These are phyloP conservation scores for Podospora pseudoanserina DNA, from an alignment of 495 filamentous ascomycete species.

Conservation along the genomic window DNA sequence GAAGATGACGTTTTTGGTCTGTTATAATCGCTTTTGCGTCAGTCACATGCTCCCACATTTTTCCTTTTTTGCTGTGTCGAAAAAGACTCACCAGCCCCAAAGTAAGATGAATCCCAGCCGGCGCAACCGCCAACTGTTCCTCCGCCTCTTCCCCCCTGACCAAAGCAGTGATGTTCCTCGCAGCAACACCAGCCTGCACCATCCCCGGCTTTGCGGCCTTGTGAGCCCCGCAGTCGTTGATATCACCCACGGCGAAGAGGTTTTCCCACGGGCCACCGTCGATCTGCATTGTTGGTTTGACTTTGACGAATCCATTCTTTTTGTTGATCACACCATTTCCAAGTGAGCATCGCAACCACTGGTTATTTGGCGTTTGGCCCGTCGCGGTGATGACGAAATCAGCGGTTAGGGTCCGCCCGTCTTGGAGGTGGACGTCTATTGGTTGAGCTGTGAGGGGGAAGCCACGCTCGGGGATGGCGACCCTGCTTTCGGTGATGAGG, in stretches of 20 bases:
- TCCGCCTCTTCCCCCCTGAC: slow-evolving; percentile 31
- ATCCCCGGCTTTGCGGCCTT: slow-evolving; percentile 53
- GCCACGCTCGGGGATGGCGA: slow-evolving; percentile 23
- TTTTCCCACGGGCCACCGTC: slow-evolving; percentile 26
- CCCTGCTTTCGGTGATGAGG: slow-evolving; percentile 16
- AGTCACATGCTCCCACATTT: too few species aligned
- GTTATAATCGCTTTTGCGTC: not conserved
- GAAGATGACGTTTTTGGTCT: slow-evolving; percentile 51
- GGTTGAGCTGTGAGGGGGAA: slow-evolving; percentile 25
- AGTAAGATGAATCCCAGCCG: slow-evolving; percentile 48
- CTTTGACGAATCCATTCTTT: slow-evolving; percentile 47
- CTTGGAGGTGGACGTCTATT: slow-evolving; percentile 13
- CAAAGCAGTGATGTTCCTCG: slow-evolving; percentile 51
- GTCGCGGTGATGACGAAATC: slow-evolving; percentile 32
- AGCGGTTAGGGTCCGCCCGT: slow-evolving; percentile 12
- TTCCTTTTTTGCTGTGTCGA: too few species aligned
- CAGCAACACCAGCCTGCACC: slow-evolving; percentile 52
- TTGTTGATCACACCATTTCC: slow-evolving; percentile 32
- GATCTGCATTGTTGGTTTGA: slow-evolving; percentile 55
- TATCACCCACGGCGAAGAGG: slow-evolving; percentile 56
- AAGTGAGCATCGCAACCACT: slow-evolving; percentile 40
- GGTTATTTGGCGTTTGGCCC: slow-evolving; percentile 49
- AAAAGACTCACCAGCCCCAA: slow-evolving; percentile 47
- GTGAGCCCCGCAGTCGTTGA: slow-evolving; percentile 53
- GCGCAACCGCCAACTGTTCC: slow-evolving; percentile 36